Evolutionary conservation across 495 filamentous ascomycete genomes (phyloP).

Genomic region (Lasiosphaeria ovina): DNA sequence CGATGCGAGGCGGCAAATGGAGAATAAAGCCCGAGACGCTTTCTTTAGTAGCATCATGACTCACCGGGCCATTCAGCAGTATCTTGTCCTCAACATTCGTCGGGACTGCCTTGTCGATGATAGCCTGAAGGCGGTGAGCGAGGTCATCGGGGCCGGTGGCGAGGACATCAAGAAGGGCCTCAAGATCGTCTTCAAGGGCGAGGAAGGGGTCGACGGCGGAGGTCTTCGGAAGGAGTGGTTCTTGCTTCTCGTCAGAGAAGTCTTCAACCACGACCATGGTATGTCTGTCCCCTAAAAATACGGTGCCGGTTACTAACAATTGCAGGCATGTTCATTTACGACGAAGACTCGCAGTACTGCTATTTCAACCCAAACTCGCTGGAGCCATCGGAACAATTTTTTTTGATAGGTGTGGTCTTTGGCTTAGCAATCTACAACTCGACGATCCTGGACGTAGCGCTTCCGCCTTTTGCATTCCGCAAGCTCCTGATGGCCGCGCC

Average conservation of each 20-base stretch:
- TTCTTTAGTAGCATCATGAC: slow-evolving; percentile 87
- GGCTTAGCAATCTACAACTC: slow-evolving; percentile 96
- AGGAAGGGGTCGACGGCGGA: slow-evolving; percentile 91
- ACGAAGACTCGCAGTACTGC: slow-evolving; percentile 90
- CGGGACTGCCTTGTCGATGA: slow-evolving; percentile 91
- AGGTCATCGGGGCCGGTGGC: slow-evolving; percentile 75
- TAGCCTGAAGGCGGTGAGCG: slow-evolving; percentile 81
- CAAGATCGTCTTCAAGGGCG: slow-evolving; percentile 80
- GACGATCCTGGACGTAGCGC: slow-evolving; percentile 85
- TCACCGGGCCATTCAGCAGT: slow-evolving; percentile 71
- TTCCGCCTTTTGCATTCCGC: slow-evolving; percentile 91
- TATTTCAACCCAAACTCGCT: slow-evolving; percentile 94
- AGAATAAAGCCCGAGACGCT: slow-evolving; percentile 81
- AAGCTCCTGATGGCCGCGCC: slow-evolving; percentile 78
- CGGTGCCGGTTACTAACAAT: slow-evolving; percentile 1
- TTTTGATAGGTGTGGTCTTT: slow-evolving; percentile 82
- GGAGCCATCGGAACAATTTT: slow-evolving; percentile 92
- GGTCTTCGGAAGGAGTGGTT: slow-evolving; percentile 97
- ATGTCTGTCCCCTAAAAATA: slow-evolving; percentile 30
- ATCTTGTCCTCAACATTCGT: slow-evolving; percentile 74
- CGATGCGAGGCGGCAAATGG: slow-evolving; percentile 90
- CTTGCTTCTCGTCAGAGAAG: slow-evolving; percentile 80
- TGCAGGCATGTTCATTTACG: slow-evolving; percentile 83
- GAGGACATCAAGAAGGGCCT: slow-evolving; percentile 94
- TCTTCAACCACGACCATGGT: slow-evolving; percentile 92